Evolutionary conservation across 805 yeast genomes (phyloP).

Genomic region (Starmerella cellae): DNA sequence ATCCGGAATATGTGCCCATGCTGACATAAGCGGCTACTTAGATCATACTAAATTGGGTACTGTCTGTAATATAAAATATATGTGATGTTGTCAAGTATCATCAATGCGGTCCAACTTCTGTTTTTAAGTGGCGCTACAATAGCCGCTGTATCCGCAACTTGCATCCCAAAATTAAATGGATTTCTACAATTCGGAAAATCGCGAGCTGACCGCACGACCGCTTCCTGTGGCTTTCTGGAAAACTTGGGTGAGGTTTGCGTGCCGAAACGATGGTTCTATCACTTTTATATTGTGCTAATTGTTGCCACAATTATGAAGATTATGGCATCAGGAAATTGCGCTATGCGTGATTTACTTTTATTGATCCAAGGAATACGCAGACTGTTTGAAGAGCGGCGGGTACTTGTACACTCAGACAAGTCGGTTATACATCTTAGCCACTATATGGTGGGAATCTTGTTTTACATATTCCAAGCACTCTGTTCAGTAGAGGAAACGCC

Average conservation of each 20-base stretch:
- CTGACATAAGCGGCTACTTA: too few relatives aligned
- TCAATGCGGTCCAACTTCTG: slow-evolving; percentile 1
- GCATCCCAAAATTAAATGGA: slow-evolving; percentile 10
- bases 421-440: slow-evolving; percentile 46
- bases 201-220: background rate
- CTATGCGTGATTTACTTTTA: slow-evolving; percentile 12
- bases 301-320: background rate
- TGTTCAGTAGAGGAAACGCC: background rate
- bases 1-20: too few relatives aligned
- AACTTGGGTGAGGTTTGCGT: slow-evolving; percentile 19
- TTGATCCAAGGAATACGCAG: slow-evolving; percentile 40
- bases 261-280: slow-evolving; percentile 26
- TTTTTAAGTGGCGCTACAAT: slow-evolving; percentile 5
- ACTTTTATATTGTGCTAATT: slow-evolving; percentile 24
- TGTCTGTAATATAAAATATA: too few relatives aligned
- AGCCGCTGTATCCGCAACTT: slow-evolving; percentile 11
- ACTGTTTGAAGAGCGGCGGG: slow-evolving; percentile 34
- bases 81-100: background rate
- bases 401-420: slow-evolving; percentile 29
- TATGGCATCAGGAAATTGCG: background rate
- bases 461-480: slow-evolving; percentile 29
- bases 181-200: slow-evolving; percentile 25
- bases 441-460: slow-evolving; percentile 43
- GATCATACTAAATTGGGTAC: too few relatives aligned
- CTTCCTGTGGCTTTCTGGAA: background rate